These are phyloP conservation scores for Yamadazyma atlantica DNA, from an alignment of 1,139 yeast genomes.

Conservation along the genomic window DNA sequence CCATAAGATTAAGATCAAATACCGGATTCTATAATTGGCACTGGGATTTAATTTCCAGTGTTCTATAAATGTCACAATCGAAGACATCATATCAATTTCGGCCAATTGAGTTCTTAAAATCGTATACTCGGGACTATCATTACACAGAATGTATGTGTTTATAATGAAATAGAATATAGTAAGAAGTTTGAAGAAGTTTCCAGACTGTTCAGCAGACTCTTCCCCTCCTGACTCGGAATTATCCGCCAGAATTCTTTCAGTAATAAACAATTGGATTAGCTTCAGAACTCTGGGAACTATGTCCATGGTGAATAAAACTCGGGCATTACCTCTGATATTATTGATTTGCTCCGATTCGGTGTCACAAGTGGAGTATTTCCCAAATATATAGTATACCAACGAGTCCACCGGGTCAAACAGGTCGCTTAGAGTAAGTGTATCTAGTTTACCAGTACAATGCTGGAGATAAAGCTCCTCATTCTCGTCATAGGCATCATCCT, in stretches of 20 bases:
- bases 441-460: not conserved
- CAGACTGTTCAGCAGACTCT: not conserved
- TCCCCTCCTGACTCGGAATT: constrained; percentile 4
- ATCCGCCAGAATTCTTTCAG: constrained; percentile 15
- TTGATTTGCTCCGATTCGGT: constrained; percentile 36
- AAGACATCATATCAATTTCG: constrained; percentile 37
- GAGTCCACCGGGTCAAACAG: constrained; percentile 9
- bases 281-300: constrained; percentile 4
- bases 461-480: constrained; percentile 3
- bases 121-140: constrained; percentile 16
- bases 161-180: constrained; percentile 56
- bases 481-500: not conserved
- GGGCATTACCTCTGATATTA: constrained; percentile 22
- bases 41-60: constrained; percentile 62
- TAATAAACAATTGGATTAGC: constrained; percentile 14
- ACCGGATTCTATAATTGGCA: constrained; percentile 38
- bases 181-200: constrained; percentile 33
- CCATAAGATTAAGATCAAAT: constrained; percentile 55
- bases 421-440: not conserved
- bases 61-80: constrained; percentile 54
- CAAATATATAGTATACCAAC: constrained; percentile 41
- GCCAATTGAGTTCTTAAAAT: constrained; percentile 22
- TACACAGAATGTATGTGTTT: constrained; percentile 26
- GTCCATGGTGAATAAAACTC: constrained; percentile 15
- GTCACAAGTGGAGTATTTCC: constrained; percentile 33